A percentile compares a stretch with the other conserved stretches of the same genome.
Evolutionary conservation across 345 rosid species (phyloP).

Genomic region (Sonneratia alba): DNA sequence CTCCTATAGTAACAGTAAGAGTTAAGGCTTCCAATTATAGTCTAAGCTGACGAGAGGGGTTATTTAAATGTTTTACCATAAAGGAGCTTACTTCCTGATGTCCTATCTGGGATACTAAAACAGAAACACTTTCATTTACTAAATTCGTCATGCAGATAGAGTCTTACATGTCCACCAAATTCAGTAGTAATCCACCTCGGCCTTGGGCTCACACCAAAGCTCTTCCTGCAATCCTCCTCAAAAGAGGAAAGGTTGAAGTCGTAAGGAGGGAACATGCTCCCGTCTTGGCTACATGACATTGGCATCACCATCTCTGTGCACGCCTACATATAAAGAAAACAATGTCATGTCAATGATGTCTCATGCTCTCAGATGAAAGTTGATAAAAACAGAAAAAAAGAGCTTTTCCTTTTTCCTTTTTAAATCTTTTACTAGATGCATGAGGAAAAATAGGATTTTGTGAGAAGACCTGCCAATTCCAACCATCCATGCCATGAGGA

Average conservation of each 20-base stretch:
- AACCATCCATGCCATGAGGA: conserved; percentile 87
- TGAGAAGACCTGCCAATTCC: conserved; percentile 81
- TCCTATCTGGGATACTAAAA: neutral
- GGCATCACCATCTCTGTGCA: conserved; percentile 97
- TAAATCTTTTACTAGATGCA: neutral
- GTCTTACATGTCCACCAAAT: conserved; percentile 84
- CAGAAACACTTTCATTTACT: neutral
- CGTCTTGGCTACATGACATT: conserved; percentile 55
- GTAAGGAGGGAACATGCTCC: conserved; percentile 61
- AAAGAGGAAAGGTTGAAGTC: conserved; percentile 55
- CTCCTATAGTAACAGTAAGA: neutral
- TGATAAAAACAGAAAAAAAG: neutral
- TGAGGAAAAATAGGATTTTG: neutral
- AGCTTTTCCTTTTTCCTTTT: neutral
- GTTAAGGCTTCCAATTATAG: no score
- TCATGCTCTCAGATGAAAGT: neutral
- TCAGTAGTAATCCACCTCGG: conserved; percentile 76
- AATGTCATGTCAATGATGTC: neutral
- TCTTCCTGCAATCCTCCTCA: conserved; percentile 54
- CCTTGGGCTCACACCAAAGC: conserved; percentile 57
- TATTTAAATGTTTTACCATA: neutral
- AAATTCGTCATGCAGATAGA: neutral
- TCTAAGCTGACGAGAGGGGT: no score
- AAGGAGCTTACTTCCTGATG: neutral
- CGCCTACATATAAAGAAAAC: conserved; percentile 34